phyloP scores from a whole-genome alignment of 116 monocot species.

The Posidonia oceanica region DNA sequence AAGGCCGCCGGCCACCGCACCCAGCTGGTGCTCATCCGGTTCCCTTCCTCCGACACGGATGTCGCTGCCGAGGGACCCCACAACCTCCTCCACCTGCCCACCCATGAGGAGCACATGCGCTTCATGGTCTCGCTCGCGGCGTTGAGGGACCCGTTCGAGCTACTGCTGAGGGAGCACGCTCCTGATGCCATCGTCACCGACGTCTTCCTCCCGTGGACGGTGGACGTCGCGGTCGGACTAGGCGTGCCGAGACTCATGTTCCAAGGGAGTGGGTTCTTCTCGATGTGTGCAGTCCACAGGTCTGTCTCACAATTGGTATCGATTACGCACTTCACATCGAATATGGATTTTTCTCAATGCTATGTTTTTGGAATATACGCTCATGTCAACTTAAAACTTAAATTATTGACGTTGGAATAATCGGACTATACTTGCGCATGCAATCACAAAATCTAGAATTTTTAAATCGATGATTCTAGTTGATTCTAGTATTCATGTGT shows the following conservation, averaged over 20 bases:
- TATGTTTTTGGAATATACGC: too few species aligned
- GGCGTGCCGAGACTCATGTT: slow-evolving; percentile 16
- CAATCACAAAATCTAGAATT: too few species aligned
- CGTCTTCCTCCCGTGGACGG: slow-evolving; percentile 11
- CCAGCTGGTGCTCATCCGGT: neutral
- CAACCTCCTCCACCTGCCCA: neutral
- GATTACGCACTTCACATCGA: neutral
- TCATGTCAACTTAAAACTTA: too few species aligned
- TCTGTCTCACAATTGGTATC: neutral
- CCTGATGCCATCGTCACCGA: slow-evolving; percentile 16
- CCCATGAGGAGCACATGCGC: neutral
- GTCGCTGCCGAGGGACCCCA: neutral
- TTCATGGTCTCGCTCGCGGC: neutral
- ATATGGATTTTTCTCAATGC: too few species aligned
- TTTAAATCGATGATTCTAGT: too few species aligned
- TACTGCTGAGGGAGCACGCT: neutral
- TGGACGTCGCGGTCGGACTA: neutral
- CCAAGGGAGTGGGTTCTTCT: slow-evolving; percentile 10
- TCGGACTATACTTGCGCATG: too few species aligned
- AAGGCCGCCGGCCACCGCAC: neutral
- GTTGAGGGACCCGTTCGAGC: slow-evolving; percentile 2
- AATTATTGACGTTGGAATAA: too few species aligned
- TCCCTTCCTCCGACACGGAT: neutral
- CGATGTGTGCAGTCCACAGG: neutral
- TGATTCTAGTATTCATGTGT: too few species aligned